phyloP scores from a whole-genome alignment of 306 rosid species.

The Alnus rubra region DNA sequence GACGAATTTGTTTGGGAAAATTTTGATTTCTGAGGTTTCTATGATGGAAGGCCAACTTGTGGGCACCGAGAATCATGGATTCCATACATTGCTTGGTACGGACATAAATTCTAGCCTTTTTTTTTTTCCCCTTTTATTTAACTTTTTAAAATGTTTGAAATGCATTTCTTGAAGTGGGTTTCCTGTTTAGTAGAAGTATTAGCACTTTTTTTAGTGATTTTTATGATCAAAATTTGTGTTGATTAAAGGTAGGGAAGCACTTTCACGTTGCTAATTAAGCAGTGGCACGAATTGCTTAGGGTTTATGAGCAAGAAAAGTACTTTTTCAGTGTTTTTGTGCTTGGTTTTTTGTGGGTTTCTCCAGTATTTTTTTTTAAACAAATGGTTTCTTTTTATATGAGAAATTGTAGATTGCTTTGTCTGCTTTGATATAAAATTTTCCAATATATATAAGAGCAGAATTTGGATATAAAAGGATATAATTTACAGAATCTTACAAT shows the following conservation, averaged over 20 bases:
- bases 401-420: not conserved
- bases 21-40: conserved; percentile 32
- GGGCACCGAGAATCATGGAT: conserved; percentile 91
- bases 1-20: not conserved
- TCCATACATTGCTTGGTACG: conserved; percentile 83
- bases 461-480: too few relatives aligned
- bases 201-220: not conserved
- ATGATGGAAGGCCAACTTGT: conserved; percentile 47
- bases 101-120: not conserved
- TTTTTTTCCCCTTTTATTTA: not conserved
- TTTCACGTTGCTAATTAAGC: not conserved
- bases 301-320: not conserved
- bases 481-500: too few relatives aligned
- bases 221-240: not conserved
- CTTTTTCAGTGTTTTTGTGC: not conserved
- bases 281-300: not conserved
- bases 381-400: not conserved
- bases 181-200: not conserved
- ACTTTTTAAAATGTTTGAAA: not conserved
- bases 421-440: too few relatives aligned
- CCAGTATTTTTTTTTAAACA: not conserved
- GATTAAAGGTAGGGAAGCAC: not conserved
- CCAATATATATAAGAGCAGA: too few relatives aligned
- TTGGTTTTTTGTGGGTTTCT: not conserved
- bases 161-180: not conserved